Evolutionary conservation across 805 yeast genomes (phyloP).

Genomic region (Candida vartiovaarae): DNA sequence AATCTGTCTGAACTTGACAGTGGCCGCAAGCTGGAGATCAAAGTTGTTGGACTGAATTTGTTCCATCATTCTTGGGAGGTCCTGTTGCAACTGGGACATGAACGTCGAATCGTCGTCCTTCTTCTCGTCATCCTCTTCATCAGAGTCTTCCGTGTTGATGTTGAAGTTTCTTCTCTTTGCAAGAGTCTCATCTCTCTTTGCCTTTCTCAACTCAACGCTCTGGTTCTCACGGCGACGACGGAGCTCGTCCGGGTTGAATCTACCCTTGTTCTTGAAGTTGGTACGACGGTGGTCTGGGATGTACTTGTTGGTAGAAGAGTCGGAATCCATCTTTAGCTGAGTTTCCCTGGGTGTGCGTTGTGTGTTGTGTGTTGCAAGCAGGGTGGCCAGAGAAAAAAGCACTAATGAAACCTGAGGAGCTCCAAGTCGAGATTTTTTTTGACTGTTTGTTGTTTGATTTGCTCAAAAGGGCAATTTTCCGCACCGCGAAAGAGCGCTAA

Average conservation of each 20-base stretch:
- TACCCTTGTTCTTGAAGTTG: constrained; percentile 87
- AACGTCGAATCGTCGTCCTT: constrained; percentile 33
- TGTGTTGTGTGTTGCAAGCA: too few relatives aligned
- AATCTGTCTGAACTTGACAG: constrained; percentile 88
- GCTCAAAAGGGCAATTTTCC: constrained; percentile 10
- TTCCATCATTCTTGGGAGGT: constrained; percentile 80
- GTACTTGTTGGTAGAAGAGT: constrained; percentile 63
- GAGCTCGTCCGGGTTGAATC: constrained; percentile 91
- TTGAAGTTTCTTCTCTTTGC: constrained; percentile 85
- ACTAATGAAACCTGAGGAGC: background rate
- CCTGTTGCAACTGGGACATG: constrained; percentile 46
- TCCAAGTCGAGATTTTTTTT: background rate
- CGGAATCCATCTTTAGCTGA: constrained; percentile 53
- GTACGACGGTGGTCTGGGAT: constrained; percentile 98
- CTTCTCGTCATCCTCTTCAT: constrained; percentile 32
- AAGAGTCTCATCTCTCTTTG: constrained; percentile 89
- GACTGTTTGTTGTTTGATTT: constrained; percentile 1
- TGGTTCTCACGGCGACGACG: constrained; percentile 97
- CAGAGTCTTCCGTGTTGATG: constrained; percentile 45
- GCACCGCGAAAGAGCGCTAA: constrained; percentile 8
- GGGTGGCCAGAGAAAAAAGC: background rate
- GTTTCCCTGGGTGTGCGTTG: too few relatives aligned
- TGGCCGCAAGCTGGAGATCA: constrained; percentile 79
- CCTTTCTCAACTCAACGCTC: constrained; percentile 93
- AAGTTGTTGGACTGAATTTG: constrained; percentile 69